A percentile compares a stretch with the other conserved stretches of the same genome.
Evolutionary conservation across 345 rosid genomes (phyloP).

Genomic region (Crucihimalaya himalaica): DNA sequence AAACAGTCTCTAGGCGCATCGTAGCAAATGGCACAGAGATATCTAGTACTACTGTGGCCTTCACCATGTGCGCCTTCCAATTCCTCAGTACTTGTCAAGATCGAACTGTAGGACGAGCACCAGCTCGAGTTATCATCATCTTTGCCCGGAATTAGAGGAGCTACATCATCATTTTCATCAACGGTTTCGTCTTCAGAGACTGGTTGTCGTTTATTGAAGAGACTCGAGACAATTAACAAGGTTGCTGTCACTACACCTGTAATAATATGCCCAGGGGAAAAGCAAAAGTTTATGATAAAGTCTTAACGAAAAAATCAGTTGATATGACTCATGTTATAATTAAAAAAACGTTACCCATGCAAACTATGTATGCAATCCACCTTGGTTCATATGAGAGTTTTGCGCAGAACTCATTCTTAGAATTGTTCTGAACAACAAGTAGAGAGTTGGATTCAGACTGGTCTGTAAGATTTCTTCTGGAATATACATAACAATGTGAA

Average conservation of each 20-base stretch:
- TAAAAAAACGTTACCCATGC: slow-evolving; percentile 59
- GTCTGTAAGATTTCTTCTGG: background rate
- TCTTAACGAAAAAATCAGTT: slow-evolving; percentile 3
- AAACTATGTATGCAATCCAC: slow-evolving; percentile 85
- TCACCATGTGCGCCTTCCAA: slow-evolving; percentile 69
- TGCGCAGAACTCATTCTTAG: slow-evolving; percentile 59
- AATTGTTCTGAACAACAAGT: slow-evolving; percentile 54
- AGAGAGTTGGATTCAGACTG: slow-evolving; percentile 16
- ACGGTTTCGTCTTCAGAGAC: slow-evolving; percentile 43
- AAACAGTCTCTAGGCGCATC: slow-evolving; percentile 99
- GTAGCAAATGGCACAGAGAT: slow-evolving; percentile 96
- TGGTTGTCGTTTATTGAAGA: slow-evolving; percentile 59
- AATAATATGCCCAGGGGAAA: slow-evolving; percentile 21
- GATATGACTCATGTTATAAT: background rate
- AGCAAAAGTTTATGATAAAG: background rate
- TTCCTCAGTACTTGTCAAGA: slow-evolving; percentile 67
- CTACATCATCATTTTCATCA: slow-evolving; percentile 48
- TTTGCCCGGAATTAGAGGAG: slow-evolving; percentile 76
- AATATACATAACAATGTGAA: slow-evolving; percentile 10
- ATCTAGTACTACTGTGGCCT: slow-evolving; percentile 64
- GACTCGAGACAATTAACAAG: slow-evolving; percentile 60
- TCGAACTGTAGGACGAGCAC: slow-evolving; percentile 93
- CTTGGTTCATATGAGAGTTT: slow-evolving; percentile 84
- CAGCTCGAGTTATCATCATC: slow-evolving; percentile 90
- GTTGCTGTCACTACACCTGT: slow-evolving; percentile 72